A percentile compares a stretch with the other conserved stretches of the same genome.
Conservation (phyloP, 306 rosid genomes). For the Pueraria montana region DNA sequence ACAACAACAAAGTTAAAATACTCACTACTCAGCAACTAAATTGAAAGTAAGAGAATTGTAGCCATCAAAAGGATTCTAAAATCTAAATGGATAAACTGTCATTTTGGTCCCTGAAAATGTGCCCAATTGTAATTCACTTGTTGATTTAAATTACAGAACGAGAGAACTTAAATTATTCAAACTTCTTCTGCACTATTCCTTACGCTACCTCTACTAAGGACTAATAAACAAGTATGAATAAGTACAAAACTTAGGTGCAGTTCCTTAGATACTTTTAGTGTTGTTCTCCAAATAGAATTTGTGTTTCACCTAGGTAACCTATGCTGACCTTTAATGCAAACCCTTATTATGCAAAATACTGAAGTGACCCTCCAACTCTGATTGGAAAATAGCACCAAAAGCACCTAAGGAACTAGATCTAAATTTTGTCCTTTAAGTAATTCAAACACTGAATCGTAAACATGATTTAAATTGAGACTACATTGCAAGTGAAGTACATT, state of each 20-base stretch:
- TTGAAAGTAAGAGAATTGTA: neutral
- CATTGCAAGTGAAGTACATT: neutral
- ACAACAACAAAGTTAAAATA: neutral
- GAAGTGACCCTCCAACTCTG: neutral
- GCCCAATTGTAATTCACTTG: constrained; percentile 6
- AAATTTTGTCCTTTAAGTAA: neutral
- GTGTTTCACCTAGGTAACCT: neutral
- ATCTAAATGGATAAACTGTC: constrained; percentile 1
- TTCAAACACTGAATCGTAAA: neutral
- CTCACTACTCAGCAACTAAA: constrained; percentile 7
- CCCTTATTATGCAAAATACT: neutral
- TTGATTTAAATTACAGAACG: neutral
- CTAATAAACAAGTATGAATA: neutral
- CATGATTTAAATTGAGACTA: neutral
- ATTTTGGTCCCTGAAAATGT: neutral
- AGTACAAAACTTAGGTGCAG: neutral
- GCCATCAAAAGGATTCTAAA: constrained; percentile 25
- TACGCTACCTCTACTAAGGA: neutral
- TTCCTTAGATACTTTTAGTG: neutral
- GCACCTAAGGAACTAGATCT: neutral
- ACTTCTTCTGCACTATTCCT: neutral
- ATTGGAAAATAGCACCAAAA: neutral
- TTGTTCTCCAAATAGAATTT: neutral
- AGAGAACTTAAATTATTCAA: neutral
- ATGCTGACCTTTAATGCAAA: neutral